phyloP scores from a whole-genome alignment of 192 early-diverging fungal species.

The Tieghemiomyces parasiticus region DNA sequence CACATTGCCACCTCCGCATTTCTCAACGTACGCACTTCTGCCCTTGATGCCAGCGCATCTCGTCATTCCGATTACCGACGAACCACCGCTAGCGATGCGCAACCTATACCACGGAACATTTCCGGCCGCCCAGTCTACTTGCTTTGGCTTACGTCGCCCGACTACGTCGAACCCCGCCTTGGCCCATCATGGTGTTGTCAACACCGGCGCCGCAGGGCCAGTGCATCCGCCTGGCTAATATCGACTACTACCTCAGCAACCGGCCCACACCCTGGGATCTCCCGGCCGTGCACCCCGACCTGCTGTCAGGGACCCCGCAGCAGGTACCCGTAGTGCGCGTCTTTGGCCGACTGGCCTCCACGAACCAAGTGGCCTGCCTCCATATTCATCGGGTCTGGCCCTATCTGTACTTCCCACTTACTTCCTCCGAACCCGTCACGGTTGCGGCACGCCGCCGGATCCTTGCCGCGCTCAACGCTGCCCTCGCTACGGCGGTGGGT shows the following conservation, averaged over 20 bases:
- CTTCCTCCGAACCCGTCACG: neutral
- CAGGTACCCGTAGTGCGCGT: slow-evolving; percentile 49
- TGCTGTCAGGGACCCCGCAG: slow-evolving; percentile 21
- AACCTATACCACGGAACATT: too few relatives aligned
- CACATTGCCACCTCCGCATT: too few relatives aligned
- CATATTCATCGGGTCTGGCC: slow-evolving; percentile 74
- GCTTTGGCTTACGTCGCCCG: too few relatives aligned
- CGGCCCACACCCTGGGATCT: neutral
- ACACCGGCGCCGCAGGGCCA: slow-evolving; percentile 18
- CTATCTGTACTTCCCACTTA: slow-evolving; percentile 56
- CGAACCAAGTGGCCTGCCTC: slow-evolving; percentile 59
- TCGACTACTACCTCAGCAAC: slow-evolving; percentile 11
- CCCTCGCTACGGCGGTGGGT: slow-evolving; percentile 31
- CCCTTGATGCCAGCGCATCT: too few relatives aligned
- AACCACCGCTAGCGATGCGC: too few relatives aligned
- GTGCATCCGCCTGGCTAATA: slow-evolving; percentile 15
- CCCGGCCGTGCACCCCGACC: neutral
- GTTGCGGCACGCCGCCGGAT: neutral
- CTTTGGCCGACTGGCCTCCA: slow-evolving; percentile 48
- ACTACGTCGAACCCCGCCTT: too few relatives aligned
- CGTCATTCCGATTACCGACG: too few relatives aligned
- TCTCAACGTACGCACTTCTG: too few relatives aligned
- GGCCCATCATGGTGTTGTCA: too few relatives aligned
- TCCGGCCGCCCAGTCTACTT: too few relatives aligned
- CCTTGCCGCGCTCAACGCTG: slow-evolving; percentile 42